Percentiles rank a stretch among this genome's conserved stretches.
These are phyloP conservation scores for Trichoderma sp. DNA, from an alignment of 2,329 filamentous ascomycete species.

Conservation along the genomic window DNA sequence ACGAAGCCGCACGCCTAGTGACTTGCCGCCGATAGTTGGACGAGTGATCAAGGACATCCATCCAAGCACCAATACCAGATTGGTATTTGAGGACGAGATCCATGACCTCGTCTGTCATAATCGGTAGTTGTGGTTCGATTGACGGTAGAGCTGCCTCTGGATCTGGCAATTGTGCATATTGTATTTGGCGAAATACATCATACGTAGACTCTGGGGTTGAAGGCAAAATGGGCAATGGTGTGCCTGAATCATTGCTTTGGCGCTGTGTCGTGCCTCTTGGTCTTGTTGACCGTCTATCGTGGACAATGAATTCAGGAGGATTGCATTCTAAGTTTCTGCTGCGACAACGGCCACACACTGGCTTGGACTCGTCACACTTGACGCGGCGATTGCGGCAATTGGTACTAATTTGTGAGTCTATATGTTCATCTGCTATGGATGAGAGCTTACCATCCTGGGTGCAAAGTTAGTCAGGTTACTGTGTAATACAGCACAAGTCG, in stretches of 20 bases:
- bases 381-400: not conserved
- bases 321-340: not conserved
- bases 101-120: not conserved
- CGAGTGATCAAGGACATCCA: not conserved
- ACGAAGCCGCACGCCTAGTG: not conserved
- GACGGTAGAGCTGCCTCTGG: not conserved
- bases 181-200: not conserved
- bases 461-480: not conserved
- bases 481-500: not conserved
- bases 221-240: not conserved
- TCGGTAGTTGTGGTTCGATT: not conserved
- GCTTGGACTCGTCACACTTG: not conserved
- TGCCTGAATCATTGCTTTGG: not conserved
- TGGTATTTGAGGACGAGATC: not conserved
- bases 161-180: not conserved
- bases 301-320: not conserved
- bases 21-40: not conserved
- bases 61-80: not conserved
- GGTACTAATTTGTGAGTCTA: not conserved
- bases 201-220: not conserved
- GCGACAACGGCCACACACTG: not conserved
- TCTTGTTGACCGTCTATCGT: not conserved
- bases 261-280: not conserved
- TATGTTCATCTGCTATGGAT: not conserved
- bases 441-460: not conserved